These are phyloP conservation scores for Trichoderma aggressivum DNA, from an alignment of 2,329 filamentous ascomycete genomes.

Conservation along the genomic window DNA sequence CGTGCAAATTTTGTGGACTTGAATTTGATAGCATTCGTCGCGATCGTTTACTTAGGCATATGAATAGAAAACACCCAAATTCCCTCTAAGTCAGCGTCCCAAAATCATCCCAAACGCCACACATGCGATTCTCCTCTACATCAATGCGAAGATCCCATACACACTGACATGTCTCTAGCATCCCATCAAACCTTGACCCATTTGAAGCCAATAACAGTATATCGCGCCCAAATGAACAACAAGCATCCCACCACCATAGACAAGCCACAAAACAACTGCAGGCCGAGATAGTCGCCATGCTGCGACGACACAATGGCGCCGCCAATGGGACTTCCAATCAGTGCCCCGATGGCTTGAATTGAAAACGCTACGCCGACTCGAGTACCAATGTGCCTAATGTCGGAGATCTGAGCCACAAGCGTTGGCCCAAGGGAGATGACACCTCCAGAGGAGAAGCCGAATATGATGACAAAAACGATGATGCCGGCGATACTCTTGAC, in stretches of 20 bases:
- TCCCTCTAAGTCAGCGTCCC: not conserved
- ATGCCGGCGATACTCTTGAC: conserved; percentile 52
- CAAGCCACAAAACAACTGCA: conserved; percentile 65
- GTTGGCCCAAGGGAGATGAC: conserved; percentile 62
- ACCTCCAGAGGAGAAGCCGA: conserved; percentile 66
- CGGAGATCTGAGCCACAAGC: conserved; percentile 66
- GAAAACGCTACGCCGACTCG: conserved; percentile 63
- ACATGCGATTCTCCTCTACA: not conserved
- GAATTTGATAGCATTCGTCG: not conserved
- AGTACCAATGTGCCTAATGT: conserved; percentile 66
- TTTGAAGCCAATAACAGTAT: conserved; percentile 36
- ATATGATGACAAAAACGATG: conserved; percentile 63
- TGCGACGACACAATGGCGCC: conserved; percentile 56
- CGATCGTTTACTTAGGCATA: not conserved
- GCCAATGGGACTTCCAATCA: conserved; percentile 66
- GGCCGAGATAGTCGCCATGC: conserved; percentile 51
- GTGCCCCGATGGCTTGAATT: conserved; percentile 58
- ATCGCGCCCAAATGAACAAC: conserved; percentile 32
- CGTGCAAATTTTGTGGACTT: not conserved
- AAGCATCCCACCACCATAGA: conserved; percentile 36
- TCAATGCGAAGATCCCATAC: not conserved
- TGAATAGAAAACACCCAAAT: not conserved
- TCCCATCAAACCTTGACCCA: conserved; percentile 31
- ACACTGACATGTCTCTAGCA: not conserved
- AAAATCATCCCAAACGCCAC: no score